Base-by-base conservation (phyloP, 805 yeast genomes). In the Saccharomyces paradoxus region DNA sequence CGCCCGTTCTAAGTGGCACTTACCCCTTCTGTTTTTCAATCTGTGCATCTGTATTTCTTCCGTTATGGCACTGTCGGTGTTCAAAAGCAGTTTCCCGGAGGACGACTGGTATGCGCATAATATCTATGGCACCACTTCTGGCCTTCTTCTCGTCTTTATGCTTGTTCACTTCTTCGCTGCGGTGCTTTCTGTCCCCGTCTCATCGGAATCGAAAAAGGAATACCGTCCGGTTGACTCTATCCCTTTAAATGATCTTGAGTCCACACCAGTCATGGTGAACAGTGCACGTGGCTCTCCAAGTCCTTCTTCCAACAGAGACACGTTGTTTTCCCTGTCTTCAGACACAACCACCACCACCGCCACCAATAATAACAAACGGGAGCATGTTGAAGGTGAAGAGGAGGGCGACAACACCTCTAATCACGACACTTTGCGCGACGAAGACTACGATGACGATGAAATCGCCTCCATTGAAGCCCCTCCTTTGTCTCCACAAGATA, bases 61-160 rank as follows among this genome's bases (percentile, higher is more conserved):
- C 1, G 69, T 86, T 53, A 57, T 82, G 14, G 69, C 78, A 21
- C 80, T 83, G 61, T 77, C 80, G 51, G 70, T 84, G 9, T 89
- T 84, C 64, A 78, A 81, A 46, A 67, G 74, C 4, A 74, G 84
- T 17, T 84, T 83, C 26, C 86, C 87, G 0, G 50, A 55, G 4
- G 75, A 63, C 28, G 66, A 78, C 53, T 73, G 89, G 62, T 92
- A 89, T 67, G 96, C 96, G 0, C 75, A 78, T 46, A 88, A 88
- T 65, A 84, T 86, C 0, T 90, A 90, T 69, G 71, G 80, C 13
- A 79, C 77, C 62, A 82, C 87, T 81, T 78, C 86, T 26, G 73
- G 79, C 64, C 78, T 87, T 10, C 70, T 89, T 55, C 69, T 85
- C 10, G 65, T 84, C 50, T 68, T 82, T 10, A 69, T 83, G 1